Conservation (phyloP, 441 rosid genomes). For the Geranium incanum region DNA sequence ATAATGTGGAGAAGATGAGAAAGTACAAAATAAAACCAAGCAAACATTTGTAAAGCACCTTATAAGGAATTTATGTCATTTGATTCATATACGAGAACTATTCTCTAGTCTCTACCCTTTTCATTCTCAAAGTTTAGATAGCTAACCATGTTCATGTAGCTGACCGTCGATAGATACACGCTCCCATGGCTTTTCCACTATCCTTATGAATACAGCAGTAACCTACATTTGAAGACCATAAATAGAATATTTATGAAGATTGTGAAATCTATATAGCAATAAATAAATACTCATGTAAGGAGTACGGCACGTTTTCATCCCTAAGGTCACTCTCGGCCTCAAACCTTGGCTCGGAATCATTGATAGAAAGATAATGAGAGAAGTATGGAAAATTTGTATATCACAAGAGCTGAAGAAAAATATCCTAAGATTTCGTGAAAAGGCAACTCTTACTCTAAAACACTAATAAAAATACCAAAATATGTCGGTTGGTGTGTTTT, state of each 20-base stretch:
- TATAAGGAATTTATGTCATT: neutral
- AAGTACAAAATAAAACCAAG: neutral
- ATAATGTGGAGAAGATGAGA: too few relatives aligned
- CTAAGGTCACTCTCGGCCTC: neutral
- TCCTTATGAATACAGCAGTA: constrained; percentile 50
- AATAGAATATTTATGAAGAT: neutral
- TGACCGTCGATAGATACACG: constrained; percentile 55
- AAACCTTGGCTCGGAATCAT: neutral
- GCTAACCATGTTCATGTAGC: constrained; percentile 64
- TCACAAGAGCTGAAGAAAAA: too few relatives aligned
- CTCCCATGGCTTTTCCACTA: constrained; percentile 94
- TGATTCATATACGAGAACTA: neutral
- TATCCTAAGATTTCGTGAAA: neutral
- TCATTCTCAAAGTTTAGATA: neutral
- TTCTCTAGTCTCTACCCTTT: neutral
- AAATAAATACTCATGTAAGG: neutral
- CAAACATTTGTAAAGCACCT: neutral
- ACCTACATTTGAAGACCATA: constrained; percentile 35
- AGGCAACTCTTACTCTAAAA: neutral
- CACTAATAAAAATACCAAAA: too few relatives aligned
- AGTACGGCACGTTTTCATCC: neutral
- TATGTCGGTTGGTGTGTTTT: neutral
- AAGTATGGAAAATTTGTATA: neutral
- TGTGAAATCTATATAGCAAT: neutral
- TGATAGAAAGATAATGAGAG: neutral